A percentile compares a stretch with the other conserved stretches of the same genome.
Conservation (phyloP, 768 basidiomycete genomes). For the Pisolithus sp. region DNA sequence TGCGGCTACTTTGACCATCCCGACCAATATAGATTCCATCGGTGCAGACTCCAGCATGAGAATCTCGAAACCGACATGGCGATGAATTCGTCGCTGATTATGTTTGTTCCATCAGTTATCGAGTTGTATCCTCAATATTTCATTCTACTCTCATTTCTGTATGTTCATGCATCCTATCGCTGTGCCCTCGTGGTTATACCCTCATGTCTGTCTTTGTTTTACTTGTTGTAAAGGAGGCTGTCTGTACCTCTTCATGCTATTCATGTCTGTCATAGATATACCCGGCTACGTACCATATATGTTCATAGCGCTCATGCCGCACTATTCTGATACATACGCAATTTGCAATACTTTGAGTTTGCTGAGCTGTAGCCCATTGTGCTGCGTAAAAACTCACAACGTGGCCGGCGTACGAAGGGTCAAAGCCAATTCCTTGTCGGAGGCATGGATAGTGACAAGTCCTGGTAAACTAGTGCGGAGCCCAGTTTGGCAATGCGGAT, state of each 20-base stretch:
- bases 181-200: constrained; percentile 15
- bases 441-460: background rate
- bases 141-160: constrained; percentile 6
- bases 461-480: background rate
- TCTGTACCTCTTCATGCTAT: background rate
- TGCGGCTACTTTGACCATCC: constrained; percentile 25
- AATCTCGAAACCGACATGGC: constrained; percentile 51
- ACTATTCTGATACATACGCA: background rate
- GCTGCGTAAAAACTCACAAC: background rate
- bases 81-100: constrained; percentile 30
- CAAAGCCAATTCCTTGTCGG: background rate
- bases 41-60: constrained; percentile 46
- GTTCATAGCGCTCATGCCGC: background rate
- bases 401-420: background rate
- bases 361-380: background rate
- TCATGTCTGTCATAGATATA: background rate
- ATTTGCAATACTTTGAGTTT: background rate
- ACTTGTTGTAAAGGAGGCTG: background rate
- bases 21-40: constrained; percentile 31
- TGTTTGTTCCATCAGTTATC: constrained; percentile 10
- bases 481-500: background rate
- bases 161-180: constrained; percentile 1
- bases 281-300: background rate
- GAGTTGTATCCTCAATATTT: constrained; percentile 12
- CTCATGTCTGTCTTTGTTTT: constrained; percentile 8